Conservation (phyloP, 2,329 filamentous ascomycete genomes). For the Thielaviopsis musarum region DNA sequence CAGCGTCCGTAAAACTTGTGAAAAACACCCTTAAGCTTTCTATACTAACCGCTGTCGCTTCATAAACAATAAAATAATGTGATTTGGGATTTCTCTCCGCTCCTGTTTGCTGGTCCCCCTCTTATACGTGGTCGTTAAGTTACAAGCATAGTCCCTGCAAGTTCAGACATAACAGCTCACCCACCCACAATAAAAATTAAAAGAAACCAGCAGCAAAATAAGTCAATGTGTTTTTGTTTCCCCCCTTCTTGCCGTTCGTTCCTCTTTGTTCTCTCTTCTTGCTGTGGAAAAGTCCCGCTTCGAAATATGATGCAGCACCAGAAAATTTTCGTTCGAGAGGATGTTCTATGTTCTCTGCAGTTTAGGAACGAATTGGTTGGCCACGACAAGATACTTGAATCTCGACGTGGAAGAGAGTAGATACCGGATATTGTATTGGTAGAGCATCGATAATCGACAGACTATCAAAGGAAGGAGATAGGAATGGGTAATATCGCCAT, state of each 20-base stretch:
- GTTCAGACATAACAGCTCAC: not conserved
- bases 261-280: not conserved
- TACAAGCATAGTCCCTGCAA: not conserved
- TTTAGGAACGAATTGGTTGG: not conserved
- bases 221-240: not conserved
- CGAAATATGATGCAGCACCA: not conserved
- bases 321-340: not conserved
- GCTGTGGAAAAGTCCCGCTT: not conserved
- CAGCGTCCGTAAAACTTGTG: too few relatives aligned
- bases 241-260: not conserved
- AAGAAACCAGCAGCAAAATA: not conserved
- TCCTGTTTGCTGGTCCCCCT: not conserved
- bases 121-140: not conserved
- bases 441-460: too few relatives aligned
- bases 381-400: not conserved
- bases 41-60: not conserved
- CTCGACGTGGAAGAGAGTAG: not conserved
- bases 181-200: not conserved
- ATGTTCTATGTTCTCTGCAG: not conserved
- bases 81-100: not conserved
- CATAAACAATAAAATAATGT: not conserved
- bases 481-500: too few relatives aligned
- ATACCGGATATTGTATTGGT: not conserved
- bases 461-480: too few relatives aligned
- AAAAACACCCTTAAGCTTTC: too few relatives aligned